Conservation (phyloP, 352 stramenopile species). For the Aphanomyces astaci region DNA sequence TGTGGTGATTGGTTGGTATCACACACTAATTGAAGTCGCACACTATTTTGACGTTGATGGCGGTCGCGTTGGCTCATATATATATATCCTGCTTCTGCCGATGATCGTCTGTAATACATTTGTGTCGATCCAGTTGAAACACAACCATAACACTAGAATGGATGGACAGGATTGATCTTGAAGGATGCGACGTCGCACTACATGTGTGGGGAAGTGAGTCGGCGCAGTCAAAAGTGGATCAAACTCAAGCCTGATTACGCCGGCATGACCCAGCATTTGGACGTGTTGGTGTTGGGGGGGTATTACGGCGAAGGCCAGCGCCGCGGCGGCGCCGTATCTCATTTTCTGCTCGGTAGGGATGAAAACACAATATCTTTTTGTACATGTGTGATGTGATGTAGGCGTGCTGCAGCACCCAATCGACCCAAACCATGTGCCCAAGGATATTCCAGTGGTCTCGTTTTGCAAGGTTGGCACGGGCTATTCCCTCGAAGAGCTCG, state of each 20-base stretch:
- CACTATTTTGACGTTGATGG: no score
- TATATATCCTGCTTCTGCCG: no score
- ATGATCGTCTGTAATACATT: no score
- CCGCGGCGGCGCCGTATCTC: conserved; percentile 67
- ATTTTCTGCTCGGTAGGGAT: conserved; percentile 46
- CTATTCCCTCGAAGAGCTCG: conserved; percentile 74
- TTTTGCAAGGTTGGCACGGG: conserved; percentile 79
- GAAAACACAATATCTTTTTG: no score
- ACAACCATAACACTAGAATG: background rate
- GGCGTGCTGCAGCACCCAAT: conserved; percentile 56
- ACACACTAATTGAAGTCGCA: no score
- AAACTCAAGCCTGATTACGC: conserved; percentile 85
- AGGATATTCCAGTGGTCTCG: conserved; percentile 45
- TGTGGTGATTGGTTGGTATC: no score
- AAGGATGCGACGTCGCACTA: conserved; percentile 84
- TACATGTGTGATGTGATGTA: background rate
- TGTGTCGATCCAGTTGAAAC: no score
- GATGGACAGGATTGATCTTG: conserved; percentile 42
- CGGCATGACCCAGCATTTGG: conserved; percentile 74
- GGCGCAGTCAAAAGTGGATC: conserved; percentile 75
- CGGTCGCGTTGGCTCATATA: no score
- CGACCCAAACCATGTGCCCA: conserved; percentile 36
- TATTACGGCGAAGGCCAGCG: conserved; percentile 72
- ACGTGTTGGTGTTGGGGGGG: conserved; percentile 70
- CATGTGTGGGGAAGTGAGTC: conserved; percentile 76